These are phyloP conservation scores for Solanum tarijense DNA, from an alignment of 257 asterid species.

Conservation along the genomic window DNA sequence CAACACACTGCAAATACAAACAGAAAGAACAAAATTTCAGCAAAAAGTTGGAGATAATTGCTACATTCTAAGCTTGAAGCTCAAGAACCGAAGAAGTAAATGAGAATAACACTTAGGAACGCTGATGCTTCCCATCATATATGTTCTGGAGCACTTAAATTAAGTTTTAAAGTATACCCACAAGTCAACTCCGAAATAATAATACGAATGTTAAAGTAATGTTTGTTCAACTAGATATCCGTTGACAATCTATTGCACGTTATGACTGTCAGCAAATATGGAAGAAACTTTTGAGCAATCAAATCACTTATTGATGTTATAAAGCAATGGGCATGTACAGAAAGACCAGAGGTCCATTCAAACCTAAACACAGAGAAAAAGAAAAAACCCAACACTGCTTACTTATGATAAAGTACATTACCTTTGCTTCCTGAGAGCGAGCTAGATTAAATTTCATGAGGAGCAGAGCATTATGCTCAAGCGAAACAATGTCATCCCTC, in stretches of 20 bases:
- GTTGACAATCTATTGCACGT: background rate
- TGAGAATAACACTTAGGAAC: background rate
- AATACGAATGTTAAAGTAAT: background rate
- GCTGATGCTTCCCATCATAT: background rate
- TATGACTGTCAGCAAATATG: background rate
- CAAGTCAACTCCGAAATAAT: background rate
- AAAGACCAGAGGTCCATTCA: background rate
- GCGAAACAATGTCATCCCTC: conserved; percentile 51
- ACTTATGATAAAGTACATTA: conserved; percentile 12
- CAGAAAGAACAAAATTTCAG: background rate
- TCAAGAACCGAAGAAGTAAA: background rate
- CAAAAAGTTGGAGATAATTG: background rate
- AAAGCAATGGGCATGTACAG: background rate
- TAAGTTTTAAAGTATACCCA: background rate
- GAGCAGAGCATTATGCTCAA: conserved; percentile 50
- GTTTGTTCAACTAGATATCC: background rate
- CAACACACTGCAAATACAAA: conserved; percentile 26
- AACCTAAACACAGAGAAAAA: background rate
- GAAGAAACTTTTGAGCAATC: background rate
- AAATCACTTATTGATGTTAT: background rate
- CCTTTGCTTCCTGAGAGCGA: conserved; percentile 45
- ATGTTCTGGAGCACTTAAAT: background rate
- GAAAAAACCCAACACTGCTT: background rate
- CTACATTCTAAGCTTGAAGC: background rate
- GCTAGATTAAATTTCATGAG: conserved; percentile 31